A percentile compares a stretch with the other conserved stretches of the same genome.
Evolutionary conservation across 179 eudicot species (phyloP).

Genomic region (Vitellaria paradoxa): DNA sequence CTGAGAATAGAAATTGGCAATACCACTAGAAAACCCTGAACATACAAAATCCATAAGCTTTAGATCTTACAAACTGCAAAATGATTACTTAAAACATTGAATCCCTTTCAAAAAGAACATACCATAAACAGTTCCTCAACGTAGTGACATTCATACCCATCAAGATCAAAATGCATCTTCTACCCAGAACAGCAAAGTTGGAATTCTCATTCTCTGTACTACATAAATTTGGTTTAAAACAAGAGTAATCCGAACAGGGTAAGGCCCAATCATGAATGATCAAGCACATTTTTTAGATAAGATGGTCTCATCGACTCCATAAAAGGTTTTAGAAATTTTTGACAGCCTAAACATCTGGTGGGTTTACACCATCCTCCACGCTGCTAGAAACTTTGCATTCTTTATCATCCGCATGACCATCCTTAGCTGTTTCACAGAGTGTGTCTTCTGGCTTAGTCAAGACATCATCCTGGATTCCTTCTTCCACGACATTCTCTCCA

Average conservation of each 20-base stretch:
- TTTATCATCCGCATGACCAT: not conserved
- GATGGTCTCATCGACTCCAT: not conserved
- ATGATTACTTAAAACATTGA: not conserved
- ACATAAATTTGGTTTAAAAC: not conserved
- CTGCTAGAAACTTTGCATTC: not conserved
- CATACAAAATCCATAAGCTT: not conserved
- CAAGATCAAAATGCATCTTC: not conserved
- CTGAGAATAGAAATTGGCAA: not conserved
- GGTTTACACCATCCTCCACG: not conserved
- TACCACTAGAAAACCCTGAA: not conserved
- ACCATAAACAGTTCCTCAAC: not conserved
- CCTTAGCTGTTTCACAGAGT: not conserved
- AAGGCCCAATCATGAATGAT: not conserved
- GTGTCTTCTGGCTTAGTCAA: slow-evolving; percentile 6
- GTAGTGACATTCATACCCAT: not conserved
- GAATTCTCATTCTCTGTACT: not conserved
- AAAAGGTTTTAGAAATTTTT: not conserved
- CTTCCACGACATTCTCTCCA: slow-evolving; percentile 10
- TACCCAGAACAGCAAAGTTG: not conserved
- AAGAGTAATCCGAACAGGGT: not conserved
- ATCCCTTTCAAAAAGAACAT: not conserved
- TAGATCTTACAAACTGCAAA: not conserved
- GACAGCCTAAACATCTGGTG: no score
- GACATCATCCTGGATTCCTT: not conserved
- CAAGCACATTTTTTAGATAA: not conserved